These are phyloP conservation scores for Lasiosphaeria miniovina DNA, from an alignment of 495 filamentous ascomycete species.

Conservation along the genomic window DNA sequence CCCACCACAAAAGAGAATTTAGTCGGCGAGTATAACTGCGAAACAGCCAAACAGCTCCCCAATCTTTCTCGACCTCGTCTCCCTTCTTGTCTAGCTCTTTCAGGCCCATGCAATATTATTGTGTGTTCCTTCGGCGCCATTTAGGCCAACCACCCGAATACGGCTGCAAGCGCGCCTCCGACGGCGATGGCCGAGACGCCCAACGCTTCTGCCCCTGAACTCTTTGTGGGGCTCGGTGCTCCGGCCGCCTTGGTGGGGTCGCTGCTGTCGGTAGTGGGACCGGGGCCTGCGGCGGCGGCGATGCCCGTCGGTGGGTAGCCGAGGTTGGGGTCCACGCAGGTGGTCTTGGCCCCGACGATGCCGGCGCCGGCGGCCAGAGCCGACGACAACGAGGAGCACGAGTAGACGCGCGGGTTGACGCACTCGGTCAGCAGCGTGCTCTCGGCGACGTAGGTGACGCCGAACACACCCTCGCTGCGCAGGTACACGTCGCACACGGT, in stretches of 20 bases:
- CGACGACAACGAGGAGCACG: background rate
- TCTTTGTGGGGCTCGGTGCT: background rate
- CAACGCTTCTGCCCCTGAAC: background rate
- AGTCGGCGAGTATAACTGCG: too few relatives aligned
- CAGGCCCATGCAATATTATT: too few relatives aligned
- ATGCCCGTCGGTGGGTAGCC: background rate
- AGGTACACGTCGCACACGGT: slow-evolving; percentile 10
- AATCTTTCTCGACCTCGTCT: too few relatives aligned
- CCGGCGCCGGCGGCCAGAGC: background rate
- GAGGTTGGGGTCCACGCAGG: background rate
- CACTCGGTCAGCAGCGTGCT: background rate
- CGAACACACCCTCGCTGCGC: background rate
- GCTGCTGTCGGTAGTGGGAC: background rate
- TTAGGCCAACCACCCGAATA: background rate
- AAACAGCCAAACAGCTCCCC: too few relatives aligned
- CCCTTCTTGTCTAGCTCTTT: too few relatives aligned
- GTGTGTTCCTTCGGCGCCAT: too few relatives aligned
- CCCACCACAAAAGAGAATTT: too few relatives aligned
- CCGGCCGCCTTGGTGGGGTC: background rate
- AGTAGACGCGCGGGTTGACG: slow-evolving; percentile 7
- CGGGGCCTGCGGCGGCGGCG: background rate
- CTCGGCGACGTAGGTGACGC: background rate
- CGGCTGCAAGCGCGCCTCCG: background rate
- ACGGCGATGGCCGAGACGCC: background rate
- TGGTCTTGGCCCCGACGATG: background rate